Evolutionary conservation across 2,329 filamentous ascomycete species (phyloP).

Genomic region (Aspergillus amoenus): DNA sequence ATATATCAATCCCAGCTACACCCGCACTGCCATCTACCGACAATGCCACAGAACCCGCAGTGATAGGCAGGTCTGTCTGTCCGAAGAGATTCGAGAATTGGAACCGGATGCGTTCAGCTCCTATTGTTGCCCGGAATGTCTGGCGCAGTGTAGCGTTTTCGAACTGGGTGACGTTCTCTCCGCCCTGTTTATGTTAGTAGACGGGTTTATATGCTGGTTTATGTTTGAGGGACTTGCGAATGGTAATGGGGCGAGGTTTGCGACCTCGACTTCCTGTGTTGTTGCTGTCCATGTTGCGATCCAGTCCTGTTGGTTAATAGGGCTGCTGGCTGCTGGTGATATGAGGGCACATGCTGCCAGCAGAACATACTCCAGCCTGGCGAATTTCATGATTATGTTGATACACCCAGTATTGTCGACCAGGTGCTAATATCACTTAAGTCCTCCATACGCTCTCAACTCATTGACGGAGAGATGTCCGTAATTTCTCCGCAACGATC

Average conservation of each 20-base stretch:
- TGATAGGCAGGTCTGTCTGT: conserved; percentile 58
- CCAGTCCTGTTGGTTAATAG: conserved; percentile 40
- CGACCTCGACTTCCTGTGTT: conserved; percentile 63
- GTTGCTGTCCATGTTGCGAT: conserved; percentile 65
- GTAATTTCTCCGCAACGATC: no score
- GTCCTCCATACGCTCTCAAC: no score
- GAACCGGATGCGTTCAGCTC: conserved; percentile 58
- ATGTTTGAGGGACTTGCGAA: conserved; percentile 47
- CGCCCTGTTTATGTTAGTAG: conserved; percentile 45
- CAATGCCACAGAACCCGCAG: conserved; percentile 57
- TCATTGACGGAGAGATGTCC: no score
- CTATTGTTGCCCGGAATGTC: conserved; percentile 61
- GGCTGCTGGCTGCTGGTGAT: background rate
- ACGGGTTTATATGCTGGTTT: no score
- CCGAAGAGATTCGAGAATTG: conserved; percentile 68
- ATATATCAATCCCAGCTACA: conserved; percentile 51
- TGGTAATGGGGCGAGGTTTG: conserved; percentile 60
- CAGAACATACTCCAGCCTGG: background rate
- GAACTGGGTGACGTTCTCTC: conserved; percentile 52
- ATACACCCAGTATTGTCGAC: background rate
- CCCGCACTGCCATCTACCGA: conserved; percentile 47
- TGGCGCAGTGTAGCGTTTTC: conserved; percentile 65
- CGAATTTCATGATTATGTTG: background rate
- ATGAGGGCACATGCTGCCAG: background rate
- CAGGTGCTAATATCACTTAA: background rate